These are phyloP conservation scores for Posidonia australis DNA, from an alignment of 106 monocot species.

Conservation along the genomic window DNA sequence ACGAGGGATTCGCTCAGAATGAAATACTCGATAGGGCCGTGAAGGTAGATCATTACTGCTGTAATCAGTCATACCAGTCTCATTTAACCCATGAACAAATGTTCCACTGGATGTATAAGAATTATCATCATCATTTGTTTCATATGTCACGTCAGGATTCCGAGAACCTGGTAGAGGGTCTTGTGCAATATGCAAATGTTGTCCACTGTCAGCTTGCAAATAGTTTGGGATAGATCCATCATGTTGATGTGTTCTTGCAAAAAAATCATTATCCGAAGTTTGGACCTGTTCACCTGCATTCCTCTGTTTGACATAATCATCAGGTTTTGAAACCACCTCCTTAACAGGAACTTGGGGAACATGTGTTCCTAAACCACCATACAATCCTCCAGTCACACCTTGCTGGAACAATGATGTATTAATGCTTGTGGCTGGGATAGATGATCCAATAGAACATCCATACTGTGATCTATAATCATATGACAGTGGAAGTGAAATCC, in stretches of 20 bases:
- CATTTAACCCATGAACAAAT: constrained; percentile 40
- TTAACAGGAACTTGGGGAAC: constrained; percentile 10
- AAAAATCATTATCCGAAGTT: constrained; percentile 17
- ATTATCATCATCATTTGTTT: constrained; percentile 42
- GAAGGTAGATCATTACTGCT: constrained; percentile 34
- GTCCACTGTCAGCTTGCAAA: constrained; percentile 11
- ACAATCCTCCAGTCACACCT: background rate
- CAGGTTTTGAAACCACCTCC: constrained; percentile 18
- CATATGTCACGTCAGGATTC: constrained; percentile 19
- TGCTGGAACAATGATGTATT: constrained; percentile 22
- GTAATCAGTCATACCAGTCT: constrained; percentile 38
- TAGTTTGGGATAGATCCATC: constrained; percentile 14
- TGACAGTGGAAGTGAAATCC: constrained; percentile 31
- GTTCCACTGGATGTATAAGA: constrained; percentile 35
- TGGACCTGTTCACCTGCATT: constrained; percentile 27
- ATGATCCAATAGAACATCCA: constrained; percentile 14
- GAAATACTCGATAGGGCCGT: constrained; percentile 44
- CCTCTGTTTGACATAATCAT: constrained; percentile 12
- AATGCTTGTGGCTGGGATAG: constrained; percentile 17
- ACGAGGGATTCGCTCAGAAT: constrained; percentile 81
- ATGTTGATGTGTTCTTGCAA: constrained; percentile 13
- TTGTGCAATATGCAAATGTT: constrained; percentile 20
- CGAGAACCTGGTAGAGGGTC: constrained; percentile 7
- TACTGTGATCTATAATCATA: constrained; percentile 28
- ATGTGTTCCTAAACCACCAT: constrained; percentile 8